phyloP scores from a whole-genome alignment of 306 rosid species.

The Cucumis hystrix region DNA sequence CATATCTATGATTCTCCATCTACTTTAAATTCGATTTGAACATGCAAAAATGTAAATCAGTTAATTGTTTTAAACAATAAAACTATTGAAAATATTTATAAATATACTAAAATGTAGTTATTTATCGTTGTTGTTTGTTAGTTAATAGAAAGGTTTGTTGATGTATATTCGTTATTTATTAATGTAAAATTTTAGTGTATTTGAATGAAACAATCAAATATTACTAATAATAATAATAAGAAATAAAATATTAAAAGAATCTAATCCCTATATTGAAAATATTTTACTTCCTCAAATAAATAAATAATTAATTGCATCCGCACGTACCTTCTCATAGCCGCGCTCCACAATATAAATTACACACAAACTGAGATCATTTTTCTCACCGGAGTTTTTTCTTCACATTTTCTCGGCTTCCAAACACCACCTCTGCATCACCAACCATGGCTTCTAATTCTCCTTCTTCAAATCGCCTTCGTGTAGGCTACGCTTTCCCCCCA shows the following conservation, averaged over 20 bases:
- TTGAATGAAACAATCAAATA: too few species aligned
- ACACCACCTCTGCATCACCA: background rate
- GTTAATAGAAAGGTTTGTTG: too few species aligned
- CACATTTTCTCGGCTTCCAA: background rate
- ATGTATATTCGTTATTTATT: too few species aligned
- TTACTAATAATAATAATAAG: too few species aligned
- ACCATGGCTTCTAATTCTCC: background rate
- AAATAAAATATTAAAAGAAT: background rate
- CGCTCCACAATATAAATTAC: background rate
- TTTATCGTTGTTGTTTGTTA: too few species aligned
- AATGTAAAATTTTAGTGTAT: too few species aligned
- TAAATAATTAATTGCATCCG: background rate
- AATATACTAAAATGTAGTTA: too few species aligned
- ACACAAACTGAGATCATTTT: background rate
- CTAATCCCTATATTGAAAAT: background rate
- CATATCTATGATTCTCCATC: background rate
- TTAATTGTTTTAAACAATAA: too few species aligned
- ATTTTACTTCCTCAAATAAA: background rate
- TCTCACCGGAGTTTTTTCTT: background rate
- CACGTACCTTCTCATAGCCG: background rate
- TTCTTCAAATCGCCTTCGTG: conserved; percentile 11
- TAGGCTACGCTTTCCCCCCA: conserved; percentile 73
- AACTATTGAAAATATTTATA: too few species aligned
- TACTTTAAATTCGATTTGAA: too few species aligned
- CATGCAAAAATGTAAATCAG: too few species aligned